phyloP scores from a whole-genome alignment of 129 eudicot species.

The Flaveria linearis region DNA sequence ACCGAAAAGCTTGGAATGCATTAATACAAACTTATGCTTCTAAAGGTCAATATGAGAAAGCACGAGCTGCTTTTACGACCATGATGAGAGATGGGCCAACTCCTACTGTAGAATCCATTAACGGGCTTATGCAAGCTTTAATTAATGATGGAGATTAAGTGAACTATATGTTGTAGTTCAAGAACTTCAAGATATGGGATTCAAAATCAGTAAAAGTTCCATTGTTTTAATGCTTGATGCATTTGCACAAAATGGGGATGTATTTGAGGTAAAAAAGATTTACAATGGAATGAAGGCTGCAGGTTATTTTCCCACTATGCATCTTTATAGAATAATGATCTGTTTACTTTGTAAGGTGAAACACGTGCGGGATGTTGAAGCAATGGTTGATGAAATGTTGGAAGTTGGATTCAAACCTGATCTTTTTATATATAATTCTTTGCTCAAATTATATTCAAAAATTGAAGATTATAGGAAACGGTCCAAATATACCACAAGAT shows the following conservation, averaged over 20 bases:
- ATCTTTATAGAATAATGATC: slow-evolving; percentile 84
- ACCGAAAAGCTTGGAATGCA: slow-evolving; percentile 76
- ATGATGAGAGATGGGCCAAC: slow-evolving; percentile 97
- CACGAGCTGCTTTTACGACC: slow-evolving; percentile 89
- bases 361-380: slow-evolving; percentile 85
- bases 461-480: slow-evolving; percentile 75
- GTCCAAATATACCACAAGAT: slow-evolving; percentile 64
- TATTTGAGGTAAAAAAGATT: slow-evolving; percentile 92
- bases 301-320: slow-evolving; percentile 91
- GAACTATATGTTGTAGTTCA: slow-evolving; percentile 81
- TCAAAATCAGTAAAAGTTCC: slow-evolving; percentile 79
- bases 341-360: slow-evolving; percentile 63
- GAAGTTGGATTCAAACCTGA: slow-evolving; percentile 88
- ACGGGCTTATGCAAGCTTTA: slow-evolving; percentile 80
- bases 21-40: slow-evolving; percentile 76
- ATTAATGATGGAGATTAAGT: slow-evolving; percentile 74
- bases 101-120: slow-evolving; percentile 76
- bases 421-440: slow-evolving; percentile 61
- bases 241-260: slow-evolving; percentile 71
- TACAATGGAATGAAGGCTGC: slow-evolving; percentile 94
- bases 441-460: slow-evolving; percentile 70
- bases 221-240: slow-evolving; percentile 94
- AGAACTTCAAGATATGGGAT: slow-evolving; percentile 95
- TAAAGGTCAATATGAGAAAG: slow-evolving; percentile 85
- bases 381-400: slow-evolving; percentile 84